Conservation (phyloP, 768 basidiomycete species). For the Pilatotrama ljubarskyi region DNA sequence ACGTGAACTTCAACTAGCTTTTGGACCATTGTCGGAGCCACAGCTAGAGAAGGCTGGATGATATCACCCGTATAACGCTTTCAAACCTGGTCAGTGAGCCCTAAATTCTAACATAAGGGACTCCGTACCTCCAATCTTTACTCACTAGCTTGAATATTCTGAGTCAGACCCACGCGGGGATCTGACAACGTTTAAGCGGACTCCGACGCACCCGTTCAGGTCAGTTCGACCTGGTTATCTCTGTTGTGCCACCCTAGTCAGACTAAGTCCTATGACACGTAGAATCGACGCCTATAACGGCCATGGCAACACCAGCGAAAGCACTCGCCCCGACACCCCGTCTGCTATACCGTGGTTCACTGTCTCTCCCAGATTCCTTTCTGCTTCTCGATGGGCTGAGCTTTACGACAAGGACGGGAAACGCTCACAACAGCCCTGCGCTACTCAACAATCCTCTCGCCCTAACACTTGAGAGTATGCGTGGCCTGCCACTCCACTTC, state of each 20-base stretch:
- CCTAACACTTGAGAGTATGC: slow-evolving; percentile 78
- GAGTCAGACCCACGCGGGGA: no score
- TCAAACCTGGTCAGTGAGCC: no score
- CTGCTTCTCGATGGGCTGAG: slow-evolving; percentile 73
- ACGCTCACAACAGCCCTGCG: slow-evolving; percentile 13
- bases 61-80: no score
- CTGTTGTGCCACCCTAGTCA: background rate
- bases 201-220: no score
- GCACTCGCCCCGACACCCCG: slow-evolving; percentile 39
- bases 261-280: background rate
- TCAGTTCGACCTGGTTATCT: no score
- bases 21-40: no score
- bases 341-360: slow-evolving; percentile 72
- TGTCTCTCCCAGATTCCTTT: slow-evolving; percentile 73
- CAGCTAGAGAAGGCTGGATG: no score
- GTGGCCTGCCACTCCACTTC: slow-evolving; percentile 65
- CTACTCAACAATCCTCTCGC: slow-evolving; percentile 71
- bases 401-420: slow-evolving; percentile 42
- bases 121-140: no score
- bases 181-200: no score
- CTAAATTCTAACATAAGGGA: no score
- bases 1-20: no score
- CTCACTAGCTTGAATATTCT: no score
- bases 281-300: background rate
- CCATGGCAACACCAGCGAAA: slow-evolving; percentile 3